A percentile compares a stretch with the other conserved stretches of the same genome.
phyloP scores from a whole-genome alignment of 2,329 filamentous ascomycete genomes.

The Diaporthe eres region DNA sequence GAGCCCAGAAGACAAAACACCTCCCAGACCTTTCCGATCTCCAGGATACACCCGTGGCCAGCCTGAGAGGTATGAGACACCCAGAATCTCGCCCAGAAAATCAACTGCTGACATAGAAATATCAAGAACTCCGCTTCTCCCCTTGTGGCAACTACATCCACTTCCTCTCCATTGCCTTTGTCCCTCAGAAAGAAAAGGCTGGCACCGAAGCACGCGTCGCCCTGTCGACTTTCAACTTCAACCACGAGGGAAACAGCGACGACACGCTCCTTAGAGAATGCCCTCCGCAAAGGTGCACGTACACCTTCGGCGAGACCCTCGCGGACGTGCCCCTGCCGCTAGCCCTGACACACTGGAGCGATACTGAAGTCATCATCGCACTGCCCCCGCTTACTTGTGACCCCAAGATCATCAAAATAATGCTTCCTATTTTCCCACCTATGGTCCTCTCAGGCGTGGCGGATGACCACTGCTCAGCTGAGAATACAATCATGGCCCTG shows the following conservation, averaged over 20 bases:
- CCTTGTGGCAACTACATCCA: constrained; percentile 17
- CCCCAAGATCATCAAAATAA: constrained; percentile 19
- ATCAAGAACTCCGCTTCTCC: constrained; percentile 21
- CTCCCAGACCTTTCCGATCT: constrained; percentile 3
- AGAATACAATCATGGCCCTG: not conserved
- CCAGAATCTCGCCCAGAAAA: too few species aligned
- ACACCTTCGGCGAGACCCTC: constrained; percentile 9
- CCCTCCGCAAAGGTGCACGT: not conserved
- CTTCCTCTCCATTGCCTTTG: constrained; percentile 13
- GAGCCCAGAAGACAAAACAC: not conserved
- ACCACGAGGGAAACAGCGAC: not conserved
- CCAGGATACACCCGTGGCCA: not conserved
- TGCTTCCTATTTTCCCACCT: not conserved
- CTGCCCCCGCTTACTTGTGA: constrained; percentile 23
- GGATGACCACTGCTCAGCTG: rapidly evolving
- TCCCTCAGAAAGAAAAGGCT: not conserved
- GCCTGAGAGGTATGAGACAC: not conserved
- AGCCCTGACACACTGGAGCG: constrained; percentile 22
- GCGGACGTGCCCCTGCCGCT: not conserved
- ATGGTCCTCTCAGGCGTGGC: not conserved
- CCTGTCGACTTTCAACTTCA: not conserved
- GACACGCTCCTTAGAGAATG: not conserved
- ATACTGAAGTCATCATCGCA: constrained; percentile 13
- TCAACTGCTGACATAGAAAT: not conserved
- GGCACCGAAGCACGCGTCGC: not conserved